phyloP scores from a whole-genome alignment of 208 protist species.

The Acanthamoeba comandoni region DNA sequence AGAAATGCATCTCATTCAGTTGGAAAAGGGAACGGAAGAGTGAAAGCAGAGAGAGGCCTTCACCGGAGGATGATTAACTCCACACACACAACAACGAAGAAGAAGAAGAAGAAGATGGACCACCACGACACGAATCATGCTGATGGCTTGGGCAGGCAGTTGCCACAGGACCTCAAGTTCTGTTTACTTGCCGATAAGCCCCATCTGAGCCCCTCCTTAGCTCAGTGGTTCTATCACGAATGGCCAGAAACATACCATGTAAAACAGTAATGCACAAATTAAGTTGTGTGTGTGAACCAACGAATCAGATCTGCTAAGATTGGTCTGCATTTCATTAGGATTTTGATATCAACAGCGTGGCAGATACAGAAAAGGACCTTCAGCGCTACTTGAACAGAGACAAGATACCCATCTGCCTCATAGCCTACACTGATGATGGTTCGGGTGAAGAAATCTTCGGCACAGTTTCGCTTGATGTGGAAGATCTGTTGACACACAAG shows the following conservation, averaged over 20 bases:
- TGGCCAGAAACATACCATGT: not conserved
- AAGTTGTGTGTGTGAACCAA: no score
- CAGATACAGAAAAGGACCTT: not conserved
- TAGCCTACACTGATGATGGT: not conserved
- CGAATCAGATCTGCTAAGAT: no score
- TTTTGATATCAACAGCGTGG: not conserved
- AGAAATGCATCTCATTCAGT: no score
- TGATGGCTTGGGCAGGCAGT: not conserved
- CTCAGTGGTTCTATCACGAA: slow-evolving; percentile 17
- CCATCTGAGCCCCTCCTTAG: not conserved
- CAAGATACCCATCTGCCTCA: slow-evolving; percentile 22
- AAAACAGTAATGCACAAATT: no score
- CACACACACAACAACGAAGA: no score
- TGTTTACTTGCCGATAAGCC: slow-evolving; percentile 20
- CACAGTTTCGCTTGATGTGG: not conserved
- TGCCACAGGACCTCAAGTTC: not conserved
- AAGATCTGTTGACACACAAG: slow-evolving; percentile 11
- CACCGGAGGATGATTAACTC: no score
- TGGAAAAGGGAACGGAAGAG: no score
- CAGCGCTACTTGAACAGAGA: not conserved
- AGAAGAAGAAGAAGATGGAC: no score
- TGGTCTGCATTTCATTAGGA: not conserved
- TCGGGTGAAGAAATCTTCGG: not conserved
- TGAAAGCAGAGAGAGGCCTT: no score
- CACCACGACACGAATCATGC: not conserved